These are phyloP conservation scores for Rugonectria rugulosa DNA, from an alignment of 2,329 filamentous ascomycete species.

Conservation along the genomic window DNA sequence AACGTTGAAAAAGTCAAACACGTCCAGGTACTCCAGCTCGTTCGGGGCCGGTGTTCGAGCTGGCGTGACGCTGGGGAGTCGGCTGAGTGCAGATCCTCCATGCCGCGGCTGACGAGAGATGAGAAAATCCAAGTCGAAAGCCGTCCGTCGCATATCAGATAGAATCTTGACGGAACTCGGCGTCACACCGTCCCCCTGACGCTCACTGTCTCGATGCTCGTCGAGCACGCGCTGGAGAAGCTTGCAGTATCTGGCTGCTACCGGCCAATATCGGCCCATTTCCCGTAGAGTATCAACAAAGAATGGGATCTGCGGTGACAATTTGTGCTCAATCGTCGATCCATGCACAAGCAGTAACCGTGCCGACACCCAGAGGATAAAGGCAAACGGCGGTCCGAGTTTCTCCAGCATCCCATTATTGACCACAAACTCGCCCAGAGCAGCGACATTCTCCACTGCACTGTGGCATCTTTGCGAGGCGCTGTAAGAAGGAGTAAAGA, in stretches of 20 bases:
- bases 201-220: conserved; percentile 82
- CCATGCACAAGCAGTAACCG: conserved; percentile 88
- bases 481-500: conserved; percentile 88
- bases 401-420: conserved; percentile 78
- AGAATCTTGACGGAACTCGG: conserved; percentile 86
- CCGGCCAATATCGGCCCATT: conserved; percentile 85
- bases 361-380: conserved; percentile 91
- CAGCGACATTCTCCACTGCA: conserved; percentile 83
- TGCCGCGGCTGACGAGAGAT: conserved; percentile 80
- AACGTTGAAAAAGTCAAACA: conserved; percentile 95
- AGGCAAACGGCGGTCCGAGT: conserved; percentile 89
- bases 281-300: conserved; percentile 83
- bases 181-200: conserved; percentile 76
- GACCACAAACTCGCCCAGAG: conserved; percentile 79
- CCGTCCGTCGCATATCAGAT: conserved; percentile 89
- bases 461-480: conserved; percentile 83
- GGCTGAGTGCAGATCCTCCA: conserved; percentile 48
- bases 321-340: conserved; percentile 84
- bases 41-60: conserved; percentile 77
- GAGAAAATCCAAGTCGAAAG: conserved; percentile 88
- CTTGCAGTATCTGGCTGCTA: conserved; percentile 81
- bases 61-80: conserved; percentile 63
- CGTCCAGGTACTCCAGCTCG: conserved; percentile 88
- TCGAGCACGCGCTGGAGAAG: conserved; percentile 85
- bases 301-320: conserved; percentile 80